A percentile compares a stretch with the other conserved stretches of the same genome.
Conservation (phyloP, 257 asterid species). For the Solanum dulcamara region DNA sequence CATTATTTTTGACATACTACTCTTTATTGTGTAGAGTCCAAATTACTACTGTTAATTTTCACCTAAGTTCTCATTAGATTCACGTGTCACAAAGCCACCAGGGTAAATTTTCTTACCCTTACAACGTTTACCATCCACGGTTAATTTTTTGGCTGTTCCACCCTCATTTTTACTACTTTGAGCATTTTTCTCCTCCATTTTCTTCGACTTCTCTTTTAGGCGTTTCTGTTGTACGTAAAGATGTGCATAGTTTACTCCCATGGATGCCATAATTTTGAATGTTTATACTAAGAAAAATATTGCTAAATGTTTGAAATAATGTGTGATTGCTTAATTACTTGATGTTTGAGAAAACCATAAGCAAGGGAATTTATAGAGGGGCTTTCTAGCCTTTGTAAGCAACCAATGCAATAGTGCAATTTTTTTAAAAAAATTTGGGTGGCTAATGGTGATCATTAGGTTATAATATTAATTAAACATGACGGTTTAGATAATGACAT, state of each 20-base stretch:
- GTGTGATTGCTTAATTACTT: background rate
- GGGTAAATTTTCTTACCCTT: background rate
- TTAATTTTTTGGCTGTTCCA: background rate
- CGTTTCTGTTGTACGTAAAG: slow-evolving; percentile 33
- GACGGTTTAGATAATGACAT: background rate
- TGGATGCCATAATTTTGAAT: slow-evolving; percentile 26
- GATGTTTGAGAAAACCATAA: background rate
- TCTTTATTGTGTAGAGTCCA: background rate
- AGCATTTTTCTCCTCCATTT: slow-evolving; percentile 22
- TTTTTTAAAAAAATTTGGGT: background rate
- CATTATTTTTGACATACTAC: background rate
- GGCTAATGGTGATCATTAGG: background rate
- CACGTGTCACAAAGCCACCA: background rate
- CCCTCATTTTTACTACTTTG: background rate
- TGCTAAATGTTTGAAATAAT: background rate
- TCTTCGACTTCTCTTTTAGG: slow-evolving; percentile 20
- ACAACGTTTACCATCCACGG: background rate
- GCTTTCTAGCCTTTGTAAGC: background rate
- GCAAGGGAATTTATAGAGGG: slow-evolving; percentile 22
- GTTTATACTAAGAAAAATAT: background rate
- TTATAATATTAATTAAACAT: background rate
- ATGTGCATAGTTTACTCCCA: slow-evolving; percentile 34
- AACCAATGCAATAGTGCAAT: background rate
- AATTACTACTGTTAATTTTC: background rate
- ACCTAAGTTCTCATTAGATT: background rate